Conservation (phyloP, 148 eudicot species). For the Fallopia convolvulus region DNA sequence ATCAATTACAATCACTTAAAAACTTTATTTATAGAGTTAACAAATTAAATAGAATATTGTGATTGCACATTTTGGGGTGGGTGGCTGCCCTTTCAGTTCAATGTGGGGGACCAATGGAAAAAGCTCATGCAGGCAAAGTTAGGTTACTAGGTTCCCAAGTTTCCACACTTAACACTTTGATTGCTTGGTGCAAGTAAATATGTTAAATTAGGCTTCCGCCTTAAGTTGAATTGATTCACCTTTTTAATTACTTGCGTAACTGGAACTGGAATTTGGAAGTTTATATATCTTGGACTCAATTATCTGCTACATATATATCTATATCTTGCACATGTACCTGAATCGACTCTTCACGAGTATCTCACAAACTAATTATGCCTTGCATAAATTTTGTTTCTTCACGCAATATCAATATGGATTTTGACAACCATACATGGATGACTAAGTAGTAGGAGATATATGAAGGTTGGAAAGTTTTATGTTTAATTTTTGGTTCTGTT, state of each 20-base stretch:
- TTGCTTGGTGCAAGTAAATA: slow-evolving; percentile 1
- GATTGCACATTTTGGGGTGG: not conserved
- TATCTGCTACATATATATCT: too few species aligned
- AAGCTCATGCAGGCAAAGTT: not conserved
- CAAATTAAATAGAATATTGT: not conserved
- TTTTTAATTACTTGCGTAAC: not conserved
- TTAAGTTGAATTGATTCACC: not conserved
- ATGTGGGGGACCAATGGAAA: not conserved
- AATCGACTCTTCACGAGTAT: too few species aligned
- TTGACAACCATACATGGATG: too few species aligned
- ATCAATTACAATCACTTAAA: not conserved
- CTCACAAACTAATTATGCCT: too few species aligned
- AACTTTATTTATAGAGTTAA: not conserved
- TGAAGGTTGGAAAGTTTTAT: too few species aligned
- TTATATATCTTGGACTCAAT: not conserved
- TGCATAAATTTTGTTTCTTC: too few species aligned
- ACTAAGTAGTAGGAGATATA: too few species aligned
- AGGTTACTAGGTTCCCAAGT: not conserved
- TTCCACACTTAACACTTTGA: not conserved
- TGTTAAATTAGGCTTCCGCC: not conserved
- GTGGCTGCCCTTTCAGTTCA: not conserved
- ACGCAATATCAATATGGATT: too few species aligned
- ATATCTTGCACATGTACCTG: too few species aligned
- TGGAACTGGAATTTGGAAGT: not conserved
- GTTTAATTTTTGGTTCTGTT: too few species aligned